Evolutionary conservation across 2,329 filamentous ascomycete species (phyloP), one percentile per base, ranked within the genome.

Genomic region (Fusarium continuum): DNA sequence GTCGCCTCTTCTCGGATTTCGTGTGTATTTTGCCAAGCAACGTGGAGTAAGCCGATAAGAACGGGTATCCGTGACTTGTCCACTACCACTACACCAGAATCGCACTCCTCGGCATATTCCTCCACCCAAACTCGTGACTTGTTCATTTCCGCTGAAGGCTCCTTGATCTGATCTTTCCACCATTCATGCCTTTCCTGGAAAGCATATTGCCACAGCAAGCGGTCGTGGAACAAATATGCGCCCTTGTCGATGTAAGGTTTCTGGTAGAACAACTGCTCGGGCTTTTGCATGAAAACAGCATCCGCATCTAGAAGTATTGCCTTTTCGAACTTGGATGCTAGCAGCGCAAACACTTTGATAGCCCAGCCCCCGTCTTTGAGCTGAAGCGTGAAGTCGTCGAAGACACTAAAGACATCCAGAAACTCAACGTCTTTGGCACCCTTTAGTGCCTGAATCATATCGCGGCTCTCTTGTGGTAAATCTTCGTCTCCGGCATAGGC

Each of bases 1-100:
- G 78, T 78, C 7, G 75, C 70, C 17, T 76, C 68, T 4, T 78
- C 72, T 5, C 78, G 75, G 2, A 80, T 77, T 0, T 63, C 67
- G 22, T 71, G 66, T 1, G 72, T 75, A 59, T 81, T 81, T 58
- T 80, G 78, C 79, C 79, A 81, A 8, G 72, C 75, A 0, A 72
- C 69, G 52, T 80, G 79, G 4, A 82, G 64, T 4, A 81, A 51
- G 0, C 76, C 78, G 13, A 75, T 64, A 4, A 81, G 53, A 8
- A 79, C 67, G 1, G 70, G 51, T 1, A 74, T 46, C 0, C 74
- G 70, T 0, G 70, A 58, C 56, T 80, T 82, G 56, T 81, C 71
- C 2, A 80, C 55, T 2, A 78, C 74, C 2, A 80, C 75, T 10
- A 78, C 71, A 3, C 77, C 78, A 0, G 76, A 77, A 59, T 80